Base-by-base conservation (phyloP, 2,329 filamentous ascomycete species). In the Diaporthe sp. region DNA sequence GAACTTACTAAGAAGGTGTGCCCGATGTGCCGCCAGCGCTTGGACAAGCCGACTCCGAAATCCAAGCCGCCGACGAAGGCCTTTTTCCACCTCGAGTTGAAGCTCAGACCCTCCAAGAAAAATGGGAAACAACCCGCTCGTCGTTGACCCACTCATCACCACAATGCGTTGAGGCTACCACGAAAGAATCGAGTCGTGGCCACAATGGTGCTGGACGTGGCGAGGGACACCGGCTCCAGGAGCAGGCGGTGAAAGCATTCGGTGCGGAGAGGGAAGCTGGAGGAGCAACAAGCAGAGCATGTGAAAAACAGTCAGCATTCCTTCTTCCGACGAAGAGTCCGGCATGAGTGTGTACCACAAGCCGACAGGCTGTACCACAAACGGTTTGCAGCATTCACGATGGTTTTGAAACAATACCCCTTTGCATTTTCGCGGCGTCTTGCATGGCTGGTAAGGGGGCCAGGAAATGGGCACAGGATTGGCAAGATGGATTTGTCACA, bases 1-100 rank as follows among this genome's bases (percentile, higher is more conserved):
- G 89, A 91, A 71, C 83, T 83, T 1, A 86, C 85, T n/a, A 89
- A 87, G 74, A 89, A 88, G 65, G 88, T 88, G 73, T 93, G 92
- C 75, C 92, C 92, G 0, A 92, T 93, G 78, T 93, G 92, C 81
- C 87, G 92, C 44, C 86, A 90, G 61, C 90, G 90, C 74, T 86
- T 93, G 58, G 90, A 90, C 72, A 61, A 65, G 71, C 37, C 71
- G 34, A 83, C 80, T 31, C 77, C 81, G 28, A 87, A 88, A 75
- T 51, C 74, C 31, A 85, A 80, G 9, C 79, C 79, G 37, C 86
- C 86, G 0, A 71, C 76, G 0, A 91, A 89, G 72, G 89, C 89
- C 1, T 88, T 84, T 75, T 92, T 90, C 82, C 87, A 88, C 6
- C 86, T 93, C 7, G 89, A 92, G 81, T 84, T 93, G 74, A 93